Conservation (phyloP, 805 yeast genomes). For the Wickerhamiella cacticola region DNA sequence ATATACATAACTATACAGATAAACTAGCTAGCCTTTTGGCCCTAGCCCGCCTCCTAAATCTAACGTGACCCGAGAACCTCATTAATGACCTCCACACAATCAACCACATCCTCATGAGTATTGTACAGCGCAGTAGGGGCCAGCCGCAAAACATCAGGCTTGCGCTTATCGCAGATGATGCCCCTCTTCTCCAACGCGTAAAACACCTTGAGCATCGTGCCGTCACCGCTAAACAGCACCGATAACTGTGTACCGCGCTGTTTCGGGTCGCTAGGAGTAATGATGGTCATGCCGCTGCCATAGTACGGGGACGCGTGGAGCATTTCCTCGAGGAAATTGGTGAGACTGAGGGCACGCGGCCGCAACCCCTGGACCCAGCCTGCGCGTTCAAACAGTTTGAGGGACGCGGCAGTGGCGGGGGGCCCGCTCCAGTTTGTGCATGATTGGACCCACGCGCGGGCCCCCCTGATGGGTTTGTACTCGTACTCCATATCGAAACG, state of each 20-base stretch:
- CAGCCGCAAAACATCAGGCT: slow-evolving; percentile 81
- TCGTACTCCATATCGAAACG: slow-evolving; percentile 70
- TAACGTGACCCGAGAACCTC: slow-evolving; percentile 27
- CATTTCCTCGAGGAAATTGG: slow-evolving; percentile 41
- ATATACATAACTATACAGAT: too few relatives aligned
- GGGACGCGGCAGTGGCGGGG: slow-evolving; percentile 55
- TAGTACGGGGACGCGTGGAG: slow-evolving; percentile 40
- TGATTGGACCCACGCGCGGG: slow-evolving; percentile 78
- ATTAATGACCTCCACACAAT: slow-evolving; percentile 37
- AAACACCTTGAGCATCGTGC: slow-evolving; percentile 53
- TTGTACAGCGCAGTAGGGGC: slow-evolving; percentile 83
- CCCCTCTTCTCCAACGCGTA: slow-evolving; percentile 41
- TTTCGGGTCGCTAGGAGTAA: slow-evolving; percentile 52
- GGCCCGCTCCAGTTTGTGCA: slow-evolving; percentile 84
- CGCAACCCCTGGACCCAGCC: slow-evolving; percentile 58
- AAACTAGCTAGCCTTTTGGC: too few relatives aligned
- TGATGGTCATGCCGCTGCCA: slow-evolving; percentile 44
- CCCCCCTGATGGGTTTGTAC: slow-evolving; percentile 74
- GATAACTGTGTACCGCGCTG: slow-evolving; percentile 79
- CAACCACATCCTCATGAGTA: slow-evolving; percentile 50
- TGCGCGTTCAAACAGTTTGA: slow-evolving; percentile 43
- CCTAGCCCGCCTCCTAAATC: background rate
- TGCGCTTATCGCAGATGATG: slow-evolving; percentile 74
- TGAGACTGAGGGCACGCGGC: slow-evolving; percentile 44
- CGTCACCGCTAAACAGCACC: slow-evolving; percentile 41